Percentiles rank a stretch among this genome's conserved stretches.
phyloP scores from a whole-genome alignment of 352 stramenopile species.

The Pythium periplocum region DNA sequence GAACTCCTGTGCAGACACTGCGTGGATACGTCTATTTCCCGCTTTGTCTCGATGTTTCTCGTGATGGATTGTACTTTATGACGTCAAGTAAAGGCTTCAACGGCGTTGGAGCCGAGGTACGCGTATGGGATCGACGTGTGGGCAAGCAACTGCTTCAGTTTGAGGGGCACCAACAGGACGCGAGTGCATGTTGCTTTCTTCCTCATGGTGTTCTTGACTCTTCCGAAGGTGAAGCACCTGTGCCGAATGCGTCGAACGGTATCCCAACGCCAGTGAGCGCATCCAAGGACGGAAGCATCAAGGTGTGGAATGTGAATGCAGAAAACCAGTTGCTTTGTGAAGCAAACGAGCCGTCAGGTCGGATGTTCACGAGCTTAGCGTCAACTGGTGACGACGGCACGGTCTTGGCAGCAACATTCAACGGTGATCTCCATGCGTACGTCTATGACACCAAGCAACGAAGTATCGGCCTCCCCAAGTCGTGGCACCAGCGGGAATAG shows the following conservation, averaged over 20 bases:
- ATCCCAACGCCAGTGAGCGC: conserved; percentile 44
- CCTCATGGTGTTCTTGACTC: conserved; percentile 1
- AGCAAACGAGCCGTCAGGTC: conserved; percentile 30
- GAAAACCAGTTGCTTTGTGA: conserved; percentile 28
- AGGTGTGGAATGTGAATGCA: conserved; percentile 50
- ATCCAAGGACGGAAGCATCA: conserved; percentile 78
- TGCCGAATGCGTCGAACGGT: not conserved
- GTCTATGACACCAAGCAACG: too few relatives aligned
- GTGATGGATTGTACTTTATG: conserved; percentile 52
- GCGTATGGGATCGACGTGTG: conserved; percentile 76
- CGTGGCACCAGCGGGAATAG: too few relatives aligned
- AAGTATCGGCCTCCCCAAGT: too few relatives aligned
- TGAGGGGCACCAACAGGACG: conserved; percentile 67
- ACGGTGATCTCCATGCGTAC: conserved; percentile 10
- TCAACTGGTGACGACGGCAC: conserved; percentile 16
- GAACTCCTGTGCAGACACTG: conserved; percentile 44
- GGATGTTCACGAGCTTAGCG: conserved; percentile 68
- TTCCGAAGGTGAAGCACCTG: not conserved
- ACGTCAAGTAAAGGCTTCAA: conserved; percentile 87
- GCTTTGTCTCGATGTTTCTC: conserved; percentile 48
- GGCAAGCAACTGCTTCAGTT: conserved; percentile 53
- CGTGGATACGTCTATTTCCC: conserved; percentile 81
- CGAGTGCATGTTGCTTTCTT: conserved; percentile 71
- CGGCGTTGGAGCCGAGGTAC: conserved; percentile 65
- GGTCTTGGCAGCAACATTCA: conserved; percentile 14